Conservation (phyloP, 139 green algal genomes). For the Chlamydomonas applanata region DNA sequence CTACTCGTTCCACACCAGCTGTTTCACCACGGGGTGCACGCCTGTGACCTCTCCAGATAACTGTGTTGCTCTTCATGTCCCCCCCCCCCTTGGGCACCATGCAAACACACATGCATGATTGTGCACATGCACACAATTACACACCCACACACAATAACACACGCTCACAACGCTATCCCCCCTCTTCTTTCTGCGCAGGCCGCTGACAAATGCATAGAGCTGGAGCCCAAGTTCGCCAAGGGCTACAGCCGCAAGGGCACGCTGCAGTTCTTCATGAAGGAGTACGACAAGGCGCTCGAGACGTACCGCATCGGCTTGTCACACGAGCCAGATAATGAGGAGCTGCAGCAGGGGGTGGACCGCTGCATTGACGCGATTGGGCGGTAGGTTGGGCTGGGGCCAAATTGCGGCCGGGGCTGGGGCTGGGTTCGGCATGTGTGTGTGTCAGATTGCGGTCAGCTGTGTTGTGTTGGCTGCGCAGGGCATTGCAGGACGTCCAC, state of each 20-base stretch:
- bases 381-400: slow-evolving; percentile 52
- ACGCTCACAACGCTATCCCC: no score
- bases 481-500: no score
- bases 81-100: neutral
- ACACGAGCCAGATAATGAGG: slow-evolving; percentile 84
- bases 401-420: no score
- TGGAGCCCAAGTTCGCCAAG: slow-evolving; percentile 91
- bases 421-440: no score
- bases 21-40: no score
- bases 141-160: neutral
- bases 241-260: slow-evolving; percentile 84
- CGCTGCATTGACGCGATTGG: slow-evolving; percentile 77
- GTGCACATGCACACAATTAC: neutral
- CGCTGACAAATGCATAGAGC: slow-evolving; percentile 89
- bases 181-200: slow-evolving; percentile 62
- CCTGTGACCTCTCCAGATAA: no score
- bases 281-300: slow-evolving; percentile 82
- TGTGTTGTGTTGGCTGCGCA: no score
- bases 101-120: neutral
- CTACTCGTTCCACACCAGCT: no score
- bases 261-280: slow-evolving; percentile 98
- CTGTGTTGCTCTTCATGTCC: neutral
- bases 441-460: no score
- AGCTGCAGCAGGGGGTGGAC: slow-evolving; percentile 90
- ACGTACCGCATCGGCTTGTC: slow-evolving; percentile 85